Conservation (phyloP, 1,139 yeast genomes). For the Scheffersomyces titani region DNA sequence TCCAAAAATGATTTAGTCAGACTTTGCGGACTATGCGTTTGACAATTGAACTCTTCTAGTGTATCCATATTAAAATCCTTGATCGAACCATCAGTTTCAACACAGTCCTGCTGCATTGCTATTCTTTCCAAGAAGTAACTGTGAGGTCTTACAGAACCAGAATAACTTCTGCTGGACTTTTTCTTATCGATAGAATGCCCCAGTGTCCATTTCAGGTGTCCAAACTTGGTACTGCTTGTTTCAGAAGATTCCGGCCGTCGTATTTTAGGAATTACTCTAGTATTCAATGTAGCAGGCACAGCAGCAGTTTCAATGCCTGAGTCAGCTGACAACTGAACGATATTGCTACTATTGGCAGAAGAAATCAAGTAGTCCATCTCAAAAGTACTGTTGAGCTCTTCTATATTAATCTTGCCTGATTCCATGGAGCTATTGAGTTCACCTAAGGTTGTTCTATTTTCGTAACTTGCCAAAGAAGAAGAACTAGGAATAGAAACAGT, state of each 20-base stretch:
- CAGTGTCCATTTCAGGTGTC: neutral
- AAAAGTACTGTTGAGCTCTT: neutral
- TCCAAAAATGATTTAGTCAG: neutral
- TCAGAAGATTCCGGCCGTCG: neutral
- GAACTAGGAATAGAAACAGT: neutral
- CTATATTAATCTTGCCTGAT: neutral
- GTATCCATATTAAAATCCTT: neutral
- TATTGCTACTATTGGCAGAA: neutral
- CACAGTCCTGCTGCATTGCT: constrained; percentile 47
- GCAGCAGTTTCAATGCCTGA: neutral
- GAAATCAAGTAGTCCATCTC: neutral
- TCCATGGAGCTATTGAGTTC: neutral
- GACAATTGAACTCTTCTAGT: neutral
- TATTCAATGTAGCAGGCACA: neutral
- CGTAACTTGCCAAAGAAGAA: neutral
- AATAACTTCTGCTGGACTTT: constrained; percentile 1
- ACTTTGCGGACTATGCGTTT: neutral
- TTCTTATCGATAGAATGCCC: neutral
- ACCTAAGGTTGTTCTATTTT: neutral
- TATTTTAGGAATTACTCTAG: neutral
- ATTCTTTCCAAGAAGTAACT: constrained; percentile 31
- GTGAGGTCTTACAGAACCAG: constrained; percentile 3
- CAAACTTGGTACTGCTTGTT: neutral
- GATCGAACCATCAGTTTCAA: constrained; percentile 13
- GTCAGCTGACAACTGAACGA: neutral